Percentiles rank a stretch among this genome's conserved stretches.
Evolutionary conservation across 352 stramenopile genomes (phyloP).

Genomic region (Phytophthora ohioensis): DNA sequence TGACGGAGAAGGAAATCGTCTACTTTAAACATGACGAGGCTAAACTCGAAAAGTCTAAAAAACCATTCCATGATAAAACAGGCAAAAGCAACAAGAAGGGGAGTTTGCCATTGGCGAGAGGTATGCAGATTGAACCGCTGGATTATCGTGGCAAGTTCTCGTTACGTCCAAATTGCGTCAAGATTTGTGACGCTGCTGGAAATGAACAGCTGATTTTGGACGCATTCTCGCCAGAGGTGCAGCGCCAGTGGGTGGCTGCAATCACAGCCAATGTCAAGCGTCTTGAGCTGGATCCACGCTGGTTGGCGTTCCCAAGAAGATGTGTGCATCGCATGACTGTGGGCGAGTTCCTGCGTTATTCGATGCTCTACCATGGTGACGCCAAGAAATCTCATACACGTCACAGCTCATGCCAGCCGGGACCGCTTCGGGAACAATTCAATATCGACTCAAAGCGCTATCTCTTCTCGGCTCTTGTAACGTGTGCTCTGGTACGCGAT

Average conservation of each 20-base stretch:
- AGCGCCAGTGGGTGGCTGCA: constrained; percentile 69
- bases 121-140: constrained; percentile 52
- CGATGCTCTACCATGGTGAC: constrained; percentile 68
- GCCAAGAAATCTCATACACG: constrained; percentile 27
- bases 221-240: constrained; percentile 58
- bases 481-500: constrained; percentile 52
- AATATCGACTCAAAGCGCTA: constrained; percentile 61
- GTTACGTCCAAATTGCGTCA: constrained; percentile 65
- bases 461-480: constrained; percentile 61
- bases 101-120: constrained; percentile 44
- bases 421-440: constrained; percentile 52
- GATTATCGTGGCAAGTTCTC: constrained; percentile 77
- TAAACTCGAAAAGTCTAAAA: constrained; percentile 54
- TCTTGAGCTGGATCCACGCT: constrained; percentile 62
- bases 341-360: constrained; percentile 68
- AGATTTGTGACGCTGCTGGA: constrained; percentile 56
- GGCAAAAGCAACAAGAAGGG: constrained; percentile 60
- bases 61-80: constrained; percentile 67
- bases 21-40: constrained; percentile 78
- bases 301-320: constrained; percentile 60
- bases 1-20: constrained; percentile 54
- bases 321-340: constrained; percentile 66
- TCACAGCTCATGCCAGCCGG: constrained; percentile 37
- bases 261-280: constrained; percentile 74
- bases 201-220: constrained; percentile 71